Evolutionary conservation across 1,284 basidiomycete genomes (phyloP).

Genomic region (Irpex sp.): DNA sequence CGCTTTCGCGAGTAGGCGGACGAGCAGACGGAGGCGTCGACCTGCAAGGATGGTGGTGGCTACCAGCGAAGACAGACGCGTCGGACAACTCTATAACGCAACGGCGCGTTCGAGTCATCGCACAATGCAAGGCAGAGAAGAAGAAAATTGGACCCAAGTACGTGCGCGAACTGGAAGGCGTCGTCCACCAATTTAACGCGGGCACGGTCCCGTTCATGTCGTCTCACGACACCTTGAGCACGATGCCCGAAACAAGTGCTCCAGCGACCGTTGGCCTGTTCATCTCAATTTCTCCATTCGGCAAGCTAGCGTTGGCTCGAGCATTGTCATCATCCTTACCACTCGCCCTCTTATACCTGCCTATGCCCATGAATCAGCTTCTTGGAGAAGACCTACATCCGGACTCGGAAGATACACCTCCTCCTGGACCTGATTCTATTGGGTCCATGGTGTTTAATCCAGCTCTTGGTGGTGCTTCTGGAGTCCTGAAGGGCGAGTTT

Average conservation of each 20-base stretch:
- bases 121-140: constrained; percentile 89
- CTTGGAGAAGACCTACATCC: background rate
- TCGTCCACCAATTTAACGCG: constrained; percentile 42
- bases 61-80: constrained; percentile 39
- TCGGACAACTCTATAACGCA: background rate
- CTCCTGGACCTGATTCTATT: constrained; percentile 17
- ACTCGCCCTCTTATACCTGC: constrained; percentile 74
- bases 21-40: constrained; percentile 85
- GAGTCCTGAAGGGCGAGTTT: constrained; percentile 52
- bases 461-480: constrained; percentile 47
- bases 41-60: constrained; percentile 91
- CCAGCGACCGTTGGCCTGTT: constrained; percentile 57
- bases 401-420: background rate
- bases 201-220: background rate
- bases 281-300: constrained; percentile 76
- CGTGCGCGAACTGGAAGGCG: constrained; percentile 87
- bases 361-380: constrained; percentile 31
- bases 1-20: constrained; percentile 74
- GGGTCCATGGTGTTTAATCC: constrained; percentile 64
- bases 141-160: constrained; percentile 75
- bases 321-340: constrained; percentile 72
- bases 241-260: too few species aligned
- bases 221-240: background rate
- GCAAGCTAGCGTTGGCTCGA: constrained; percentile 59
- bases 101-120: constrained; percentile 69